phyloP scores from a whole-genome alignment of 169 alveolate genomes.

The Eimeria zaria region DNA sequence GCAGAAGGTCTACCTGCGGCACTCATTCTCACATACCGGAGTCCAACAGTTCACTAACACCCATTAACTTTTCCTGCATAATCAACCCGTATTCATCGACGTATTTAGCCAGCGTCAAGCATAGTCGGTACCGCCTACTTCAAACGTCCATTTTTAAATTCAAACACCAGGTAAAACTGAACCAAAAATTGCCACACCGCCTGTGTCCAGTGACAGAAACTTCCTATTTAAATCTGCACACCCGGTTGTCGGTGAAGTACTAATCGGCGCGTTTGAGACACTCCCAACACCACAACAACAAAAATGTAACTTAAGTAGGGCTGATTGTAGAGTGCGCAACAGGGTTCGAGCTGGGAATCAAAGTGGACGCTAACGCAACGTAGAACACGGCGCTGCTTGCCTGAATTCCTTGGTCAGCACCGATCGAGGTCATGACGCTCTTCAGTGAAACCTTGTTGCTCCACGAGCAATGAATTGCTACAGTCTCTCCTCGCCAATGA shows the following conservation, averaged over 20 bases:
- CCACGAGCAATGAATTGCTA: neutral
- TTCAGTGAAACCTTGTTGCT: neutral
- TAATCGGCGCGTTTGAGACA: neutral
- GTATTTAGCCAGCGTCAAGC: neutral
- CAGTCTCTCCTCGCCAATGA: neutral
- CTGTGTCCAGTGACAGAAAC: neutral
- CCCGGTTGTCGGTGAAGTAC: neutral
- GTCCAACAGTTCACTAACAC: neutral
- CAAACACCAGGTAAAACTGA: neutral
- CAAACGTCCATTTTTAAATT: neutral
- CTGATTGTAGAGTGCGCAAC: neutral
- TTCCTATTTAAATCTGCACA: neutral
- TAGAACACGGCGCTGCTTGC: neutral
- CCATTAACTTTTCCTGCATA: neutral
- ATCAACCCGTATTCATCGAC: neutral
- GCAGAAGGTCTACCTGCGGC: neutral
- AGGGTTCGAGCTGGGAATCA: neutral
- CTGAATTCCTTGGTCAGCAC: neutral
- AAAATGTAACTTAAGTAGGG: neutral
- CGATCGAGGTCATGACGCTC: too few species aligned
- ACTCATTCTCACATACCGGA: neutral
- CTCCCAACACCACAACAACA: neutral
- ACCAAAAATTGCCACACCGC: neutral
- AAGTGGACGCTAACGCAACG: neutral
- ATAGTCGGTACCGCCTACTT: neutral